Base-by-base conservation (phyloP, 1,139 yeast genomes). In the Lodderomyces beijingensis region DNA sequence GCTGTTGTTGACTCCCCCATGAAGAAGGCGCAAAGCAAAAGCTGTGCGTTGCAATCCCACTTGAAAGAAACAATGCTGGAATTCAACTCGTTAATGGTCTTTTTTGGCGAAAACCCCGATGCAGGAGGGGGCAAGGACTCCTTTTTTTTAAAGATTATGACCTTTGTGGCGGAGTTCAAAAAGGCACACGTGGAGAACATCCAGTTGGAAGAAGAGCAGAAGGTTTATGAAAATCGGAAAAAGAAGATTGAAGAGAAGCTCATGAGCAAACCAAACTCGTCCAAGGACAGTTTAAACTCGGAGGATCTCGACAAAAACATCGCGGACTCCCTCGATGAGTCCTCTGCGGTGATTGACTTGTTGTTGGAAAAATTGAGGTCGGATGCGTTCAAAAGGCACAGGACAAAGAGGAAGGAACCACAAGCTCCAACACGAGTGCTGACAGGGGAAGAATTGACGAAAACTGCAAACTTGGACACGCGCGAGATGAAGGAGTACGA, bases 61-160 rank as follows among this genome's bases (percentile, higher is more conserved):
- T 59, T 81, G 41, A 65, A 62, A 34, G 56, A 68, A 13, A 76
- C 91, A 0, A 53, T 74, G 26, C 55, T 61, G 3, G 79, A 74
- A 30, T 76, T 80, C 43, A 66, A 70, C 22, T 67, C 71, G 30
- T 61, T 86, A 32, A 79, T 91, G 91, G 63, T 63, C 32, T 82
- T 77, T 50, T 91, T 82, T 55, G 97, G 97, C 5, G 98, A 91
- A 53, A 80, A 82, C 48, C 67, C 77, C 1, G 54, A 59, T 4
- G 94, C 86, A 48, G 49, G 63, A 5, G 60, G 65, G 37, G 59
- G 70, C 32, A 48, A 66, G 30, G 61, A 59, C 34, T 46, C 51
- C 1, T 69, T 69, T 37, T 66, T 63, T 38, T 51, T 48, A 27
- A 69, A 68, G 41, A 56, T 69, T 39, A 53, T 57, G 21, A 33